Base-by-base conservation (phyloP, 2,329 filamentous ascomycete species). In the Diaporthe nobilis region DNA sequence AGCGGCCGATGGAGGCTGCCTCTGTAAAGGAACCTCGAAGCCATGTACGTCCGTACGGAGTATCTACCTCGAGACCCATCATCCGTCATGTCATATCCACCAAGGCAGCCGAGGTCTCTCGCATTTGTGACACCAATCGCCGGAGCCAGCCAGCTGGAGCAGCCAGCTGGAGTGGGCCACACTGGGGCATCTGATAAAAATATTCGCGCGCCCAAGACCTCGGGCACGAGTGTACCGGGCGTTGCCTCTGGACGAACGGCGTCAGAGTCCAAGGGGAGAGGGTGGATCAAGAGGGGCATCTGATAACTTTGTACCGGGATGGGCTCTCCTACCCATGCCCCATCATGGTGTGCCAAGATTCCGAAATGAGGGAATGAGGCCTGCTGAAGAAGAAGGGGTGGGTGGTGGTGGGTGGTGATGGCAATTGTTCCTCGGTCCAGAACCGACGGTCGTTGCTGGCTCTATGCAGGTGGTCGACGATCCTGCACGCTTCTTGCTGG, bases 271-370 rank as follows among this genome's bases (percentile, higher is more conserved):
- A 42, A 55, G 65, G 49, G 31, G 34, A 42, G 28, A 55, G 58
- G 25, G 71, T 73, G 71, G 71, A 73, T 63, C 71, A 47, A n/a
- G 71, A 65, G 75, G 75, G 75, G 75, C 73, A 77, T 77, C 75
- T 70, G 75, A 77, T 77, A 75, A 77, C 61, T 73, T 76, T 76
- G 72, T 37, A 75, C 75, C 47, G 47, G 75, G 75, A 72, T 77
- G 61, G 49, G 71, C 31, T 55, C 28, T 31, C 22, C 9, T 31
- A 44, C 63, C 49, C 34, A 55, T 55, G 65, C 65, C 47, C 65
- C 34, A 47, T 12, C 37, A 37, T 34, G 17, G n/a, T 37, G 47
- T 70, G 65, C 65, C 72, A 39, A 57, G 63, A 20, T 49, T 39
- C 63, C 28, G 53, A 51, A 71, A 70, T 55, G 61, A 49, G 57